A percentile compares a stretch with the other conserved stretches of the same genome.
Evolutionary conservation across 139 green algal species (phyloP).

Genomic region (Auxenochlorella protothecoides): DNA sequence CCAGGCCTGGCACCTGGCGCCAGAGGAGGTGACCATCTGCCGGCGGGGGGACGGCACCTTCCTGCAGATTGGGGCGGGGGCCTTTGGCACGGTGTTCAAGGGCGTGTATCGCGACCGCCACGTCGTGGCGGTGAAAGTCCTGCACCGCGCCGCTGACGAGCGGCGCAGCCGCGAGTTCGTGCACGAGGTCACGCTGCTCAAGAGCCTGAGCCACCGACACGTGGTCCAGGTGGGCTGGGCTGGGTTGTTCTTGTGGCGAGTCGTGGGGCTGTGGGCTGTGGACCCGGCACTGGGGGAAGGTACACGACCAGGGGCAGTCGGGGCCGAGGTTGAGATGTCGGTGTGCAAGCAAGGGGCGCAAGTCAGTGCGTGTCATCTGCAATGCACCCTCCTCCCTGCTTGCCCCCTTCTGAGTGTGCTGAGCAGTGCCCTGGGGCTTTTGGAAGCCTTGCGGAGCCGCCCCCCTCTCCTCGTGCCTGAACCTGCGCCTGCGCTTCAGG

Average conservation of each 20-base stretch:
- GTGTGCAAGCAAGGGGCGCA: background rate
- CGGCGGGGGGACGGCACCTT: constrained; percentile 15
- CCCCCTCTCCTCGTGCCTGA: background rate
- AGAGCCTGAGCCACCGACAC: constrained; percentile 22
- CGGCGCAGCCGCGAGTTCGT: constrained; percentile 17
- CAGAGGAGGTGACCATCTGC: constrained; percentile 29
- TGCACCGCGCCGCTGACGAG: constrained; percentile 16
- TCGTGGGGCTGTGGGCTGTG: background rate
- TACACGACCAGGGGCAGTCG: background rate
- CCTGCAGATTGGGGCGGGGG: constrained; percentile 32
- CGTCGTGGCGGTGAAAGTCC: constrained; percentile 63
- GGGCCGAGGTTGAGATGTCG: too few species aligned
- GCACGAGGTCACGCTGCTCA: constrained; percentile 24
- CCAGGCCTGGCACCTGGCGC: background rate
- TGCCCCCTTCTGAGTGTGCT: background rate
- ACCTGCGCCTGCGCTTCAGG: background rate
- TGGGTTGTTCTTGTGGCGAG: background rate
- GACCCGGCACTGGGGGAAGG: background rate
- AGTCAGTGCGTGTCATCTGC: background rate
- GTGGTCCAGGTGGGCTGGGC: constrained; percentile 16
- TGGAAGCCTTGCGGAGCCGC: background rate
- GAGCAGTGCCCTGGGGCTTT: background rate
- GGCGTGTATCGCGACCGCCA: constrained; percentile 55
- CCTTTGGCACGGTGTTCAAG: constrained; percentile 47
- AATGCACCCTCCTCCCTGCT: too few species aligned